Conservation (phyloP, 208 protist species). For the Endotrypanum monterogeii region DNA sequence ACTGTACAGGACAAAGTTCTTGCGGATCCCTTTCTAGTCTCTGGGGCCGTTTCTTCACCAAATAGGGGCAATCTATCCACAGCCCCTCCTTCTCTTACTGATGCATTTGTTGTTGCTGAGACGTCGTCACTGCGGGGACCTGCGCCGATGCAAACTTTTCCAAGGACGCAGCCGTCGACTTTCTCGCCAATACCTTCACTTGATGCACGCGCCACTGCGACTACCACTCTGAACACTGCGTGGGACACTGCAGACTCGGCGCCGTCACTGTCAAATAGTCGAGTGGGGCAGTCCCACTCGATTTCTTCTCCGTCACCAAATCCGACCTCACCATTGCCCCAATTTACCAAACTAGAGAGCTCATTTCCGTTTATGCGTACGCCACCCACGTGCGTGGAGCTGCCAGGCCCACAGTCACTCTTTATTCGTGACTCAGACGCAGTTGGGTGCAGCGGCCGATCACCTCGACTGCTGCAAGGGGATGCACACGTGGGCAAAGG, state of each 20-base stretch:
- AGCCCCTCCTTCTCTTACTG: background rate
- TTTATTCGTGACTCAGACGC: constrained; percentile 17
- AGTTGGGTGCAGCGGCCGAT: constrained; percentile 22
- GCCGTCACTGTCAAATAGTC: background rate
- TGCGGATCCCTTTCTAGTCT: background rate
- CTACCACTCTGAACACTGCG: background rate
- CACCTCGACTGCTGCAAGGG: background rate
- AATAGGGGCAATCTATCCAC: background rate
- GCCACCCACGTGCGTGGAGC: constrained; percentile 23
- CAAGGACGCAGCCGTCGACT: background rate
- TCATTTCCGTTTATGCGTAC: constrained; percentile 8
- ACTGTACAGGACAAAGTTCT: background rate
- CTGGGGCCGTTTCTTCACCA: background rate
- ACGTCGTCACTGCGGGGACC: background rate
- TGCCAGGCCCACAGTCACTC: constrained; percentile 30
- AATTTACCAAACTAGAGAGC: background rate
- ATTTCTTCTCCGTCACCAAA: background rate
- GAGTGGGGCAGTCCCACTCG: background rate
- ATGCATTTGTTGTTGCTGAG: background rate
- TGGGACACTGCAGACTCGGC: background rate
- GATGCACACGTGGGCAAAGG: background rate
- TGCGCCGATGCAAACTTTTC: background rate
- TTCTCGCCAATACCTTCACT: background rate
- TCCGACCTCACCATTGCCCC: background rate
- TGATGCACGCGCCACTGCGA: background rate